A percentile compares a stretch with the other conserved stretches of the same genome.
phyloP scores from a whole-genome alignment of 2,329 filamentous ascomycete species.

The Paecilomyces niveus region DNA sequence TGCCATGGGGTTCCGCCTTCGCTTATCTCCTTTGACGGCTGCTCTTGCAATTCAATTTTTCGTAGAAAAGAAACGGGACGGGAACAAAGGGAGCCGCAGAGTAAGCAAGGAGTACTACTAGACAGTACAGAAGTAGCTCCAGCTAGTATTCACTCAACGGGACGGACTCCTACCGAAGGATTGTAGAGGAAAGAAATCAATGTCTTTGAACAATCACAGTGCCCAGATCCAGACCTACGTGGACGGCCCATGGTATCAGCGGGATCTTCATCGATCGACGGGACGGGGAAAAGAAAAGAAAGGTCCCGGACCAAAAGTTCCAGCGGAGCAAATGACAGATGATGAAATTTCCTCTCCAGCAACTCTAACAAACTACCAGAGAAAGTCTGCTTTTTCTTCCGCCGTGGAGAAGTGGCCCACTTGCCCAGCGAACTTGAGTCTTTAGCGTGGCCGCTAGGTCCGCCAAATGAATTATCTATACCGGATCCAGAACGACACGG shows the following conservation, averaged over 20 bases:
- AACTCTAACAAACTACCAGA: no score
- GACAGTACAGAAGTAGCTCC: no score
- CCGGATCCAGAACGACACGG: background rate
- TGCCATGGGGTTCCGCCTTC: background rate
- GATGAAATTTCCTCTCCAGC: background rate
- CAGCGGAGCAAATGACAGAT: background rate
- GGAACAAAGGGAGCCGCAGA: background rate
- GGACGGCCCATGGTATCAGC: background rate
- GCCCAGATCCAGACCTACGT: background rate
- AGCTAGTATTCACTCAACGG: no score
- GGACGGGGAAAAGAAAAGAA: no score
- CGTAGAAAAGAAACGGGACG: background rate
- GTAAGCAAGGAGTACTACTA: no score
- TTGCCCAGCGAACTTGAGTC: background rate
- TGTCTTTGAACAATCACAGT: background rate
- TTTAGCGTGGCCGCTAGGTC: background rate
- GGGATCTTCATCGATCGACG: background rate
- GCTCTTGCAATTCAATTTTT: background rate
- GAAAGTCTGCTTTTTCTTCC: background rate
- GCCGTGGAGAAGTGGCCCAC: background rate
- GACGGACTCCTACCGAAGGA: background rate
- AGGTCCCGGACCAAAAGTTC: background rate
- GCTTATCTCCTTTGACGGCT: background rate
- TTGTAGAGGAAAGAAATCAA: background rate
- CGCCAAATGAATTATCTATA: background rate